Conservation (phyloP, 2,329 filamentous ascomycete genomes). For the Aureobasidium sp. region DNA sequence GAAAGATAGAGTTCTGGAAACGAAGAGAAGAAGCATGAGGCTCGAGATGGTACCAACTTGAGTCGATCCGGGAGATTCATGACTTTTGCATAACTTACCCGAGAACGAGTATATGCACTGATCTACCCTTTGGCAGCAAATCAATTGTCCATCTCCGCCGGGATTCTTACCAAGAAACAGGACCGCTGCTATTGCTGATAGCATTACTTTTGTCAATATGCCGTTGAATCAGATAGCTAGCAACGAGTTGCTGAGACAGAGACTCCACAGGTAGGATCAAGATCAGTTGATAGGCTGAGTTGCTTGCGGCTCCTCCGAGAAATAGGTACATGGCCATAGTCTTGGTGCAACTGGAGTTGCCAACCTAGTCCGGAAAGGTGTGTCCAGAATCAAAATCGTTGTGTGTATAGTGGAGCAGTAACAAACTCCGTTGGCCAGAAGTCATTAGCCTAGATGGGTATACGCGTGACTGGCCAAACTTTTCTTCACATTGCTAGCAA, state of each 20-base stretch:
- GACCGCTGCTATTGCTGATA: not conserved
- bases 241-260: not conserved
- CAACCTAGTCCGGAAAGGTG: not conserved
- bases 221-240: not conserved
- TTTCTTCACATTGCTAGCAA: not conserved
- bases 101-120: not conserved
- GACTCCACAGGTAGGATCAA: not conserved
- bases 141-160: not conserved
- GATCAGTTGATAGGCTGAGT: not conserved
- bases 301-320: not conserved
- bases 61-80: not conserved
- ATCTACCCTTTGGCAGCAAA: not conserved
- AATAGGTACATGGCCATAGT: not conserved
- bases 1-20: constrained; percentile 8
- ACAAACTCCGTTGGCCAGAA: constrained; percentile 2
- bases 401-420: constrained; percentile 1
- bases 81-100: not conserved
- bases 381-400: not conserved
- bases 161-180: not conserved
- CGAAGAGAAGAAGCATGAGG: not conserved
- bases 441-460: not conserved
- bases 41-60: constrained; percentile 9
- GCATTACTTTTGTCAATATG: not conserved
- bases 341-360: not conserved
- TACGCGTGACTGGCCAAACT: not conserved